These are phyloP conservation scores for Lachancea dasiensis DNA, from an alignment of 805 yeast species.

Conservation along the genomic window DNA sequence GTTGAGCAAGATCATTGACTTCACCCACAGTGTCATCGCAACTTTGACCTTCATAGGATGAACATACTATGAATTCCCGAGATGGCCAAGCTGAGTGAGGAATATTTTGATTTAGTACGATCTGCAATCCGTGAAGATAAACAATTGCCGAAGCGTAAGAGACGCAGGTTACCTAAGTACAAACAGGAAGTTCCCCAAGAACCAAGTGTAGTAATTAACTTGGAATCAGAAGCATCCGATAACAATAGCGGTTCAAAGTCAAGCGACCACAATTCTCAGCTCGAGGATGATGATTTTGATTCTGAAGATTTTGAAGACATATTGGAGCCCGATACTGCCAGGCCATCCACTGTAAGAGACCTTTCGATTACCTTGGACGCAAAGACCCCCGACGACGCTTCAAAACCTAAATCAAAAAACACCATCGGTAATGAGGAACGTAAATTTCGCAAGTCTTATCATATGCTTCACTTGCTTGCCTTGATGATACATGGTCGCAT, in stretches of 20 bases:
- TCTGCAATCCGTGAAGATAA: conserved; percentile 25
- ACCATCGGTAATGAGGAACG: conserved; percentile 53
- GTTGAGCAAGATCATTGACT: not conserved
- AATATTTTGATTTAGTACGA: conserved; percentile 29
- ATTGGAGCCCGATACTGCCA: conserved; percentile 14
- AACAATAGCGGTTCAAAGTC: not conserved
- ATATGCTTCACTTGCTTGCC: conserved; percentile 49
- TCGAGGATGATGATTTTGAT: conserved; percentile 23
- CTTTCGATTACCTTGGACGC: conserved; percentile 25
- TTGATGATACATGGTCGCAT: conserved; percentile 62
- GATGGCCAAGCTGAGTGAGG: conserved; percentile 21
- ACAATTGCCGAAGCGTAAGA: conserved; percentile 17
- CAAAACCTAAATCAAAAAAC: conserved; percentile 19
- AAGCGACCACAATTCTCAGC: conserved; percentile 1
- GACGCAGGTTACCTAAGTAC: conserved; percentile 7
- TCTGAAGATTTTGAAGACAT: conserved; percentile 24
- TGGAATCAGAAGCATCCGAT: conserved; percentile 10
- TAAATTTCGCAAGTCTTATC: conserved; percentile 44
- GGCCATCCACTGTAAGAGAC: conserved; percentile 19
- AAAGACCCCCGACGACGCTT: conserved; percentile 10
- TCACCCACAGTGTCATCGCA: not conserved
- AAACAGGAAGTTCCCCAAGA: conserved; percentile 2
- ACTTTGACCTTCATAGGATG: too few relatives aligned
- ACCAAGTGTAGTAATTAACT: conserved; percentile 11
- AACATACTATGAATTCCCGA: too few relatives aligned